These are phyloP conservation scores for Schizosaccharomyces osmophilus DNA, from an alignment of 805 yeast species.

Conservation along the genomic window DNA sequence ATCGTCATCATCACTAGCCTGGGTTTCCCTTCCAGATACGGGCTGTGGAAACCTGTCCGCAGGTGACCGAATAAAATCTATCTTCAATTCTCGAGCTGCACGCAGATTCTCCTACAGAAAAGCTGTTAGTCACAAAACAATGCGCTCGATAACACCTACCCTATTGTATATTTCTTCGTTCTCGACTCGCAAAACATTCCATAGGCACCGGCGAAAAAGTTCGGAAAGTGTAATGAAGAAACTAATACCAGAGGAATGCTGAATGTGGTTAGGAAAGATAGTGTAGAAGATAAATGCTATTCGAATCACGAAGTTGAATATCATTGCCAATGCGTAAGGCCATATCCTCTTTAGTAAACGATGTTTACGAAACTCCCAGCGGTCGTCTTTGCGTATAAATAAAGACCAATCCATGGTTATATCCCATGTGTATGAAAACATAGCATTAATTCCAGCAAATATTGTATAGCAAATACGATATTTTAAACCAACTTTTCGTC, in stretches of 20 bases:
- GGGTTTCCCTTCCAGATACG: neutral
- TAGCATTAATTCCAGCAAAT: slow-evolving; percentile 50
- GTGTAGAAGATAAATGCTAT: slow-evolving; percentile 74
- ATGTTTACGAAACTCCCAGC: slow-evolving; percentile 43
- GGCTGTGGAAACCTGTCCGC: neutral
- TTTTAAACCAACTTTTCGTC: slow-evolving; percentile 22
- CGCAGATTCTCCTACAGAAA: neutral
- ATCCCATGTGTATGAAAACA: slow-evolving; percentile 62
- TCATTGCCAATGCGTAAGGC: slow-evolving; percentile 51
- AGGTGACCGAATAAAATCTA: neutral
- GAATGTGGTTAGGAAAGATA: slow-evolving; percentile 46
- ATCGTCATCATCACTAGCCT: neutral
- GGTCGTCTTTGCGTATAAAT: slow-evolving; percentile 35
- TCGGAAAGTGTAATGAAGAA: slow-evolving; percentile 69
- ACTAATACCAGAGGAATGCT: slow-evolving; percentile 71
- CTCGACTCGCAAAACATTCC: slow-evolving; percentile 85
- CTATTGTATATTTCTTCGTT: slow-evolving; percentile 40
- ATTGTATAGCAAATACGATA: slow-evolving; percentile 37
- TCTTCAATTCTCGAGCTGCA: neutral
- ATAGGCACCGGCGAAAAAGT: slow-evolving; percentile 53
- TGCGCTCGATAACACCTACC: neutral
- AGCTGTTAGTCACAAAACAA: neutral
- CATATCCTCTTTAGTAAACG: slow-evolving; percentile 35
- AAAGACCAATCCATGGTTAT: slow-evolving; percentile 89
- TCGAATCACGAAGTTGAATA: slow-evolving; percentile 47